Evolutionary conservation across 2,329 filamentous ascomycete genomes (phyloP).

Genomic region (Venturiaceae sp.): DNA sequence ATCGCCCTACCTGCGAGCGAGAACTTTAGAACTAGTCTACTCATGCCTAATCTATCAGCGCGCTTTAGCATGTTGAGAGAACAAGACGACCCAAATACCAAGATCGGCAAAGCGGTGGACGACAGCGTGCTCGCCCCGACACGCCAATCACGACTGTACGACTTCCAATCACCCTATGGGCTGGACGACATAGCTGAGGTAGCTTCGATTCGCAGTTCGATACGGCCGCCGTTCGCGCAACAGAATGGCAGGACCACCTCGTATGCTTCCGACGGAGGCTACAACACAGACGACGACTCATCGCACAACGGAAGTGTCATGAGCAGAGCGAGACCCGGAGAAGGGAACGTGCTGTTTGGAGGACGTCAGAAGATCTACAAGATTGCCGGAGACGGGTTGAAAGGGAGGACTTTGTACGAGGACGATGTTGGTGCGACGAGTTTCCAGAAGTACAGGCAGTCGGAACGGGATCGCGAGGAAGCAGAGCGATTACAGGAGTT

Average conservation of each 20-base stretch:
- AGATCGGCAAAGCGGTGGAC: slow-evolving; percentile 88
- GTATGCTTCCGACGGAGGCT: slow-evolving; percentile 50
- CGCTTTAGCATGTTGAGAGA: slow-evolving; percentile 95
- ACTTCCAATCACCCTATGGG: slow-evolving; percentile 45
- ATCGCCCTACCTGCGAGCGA: slow-evolving; percentile 70
- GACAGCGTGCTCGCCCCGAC: slow-evolving; percentile 84
- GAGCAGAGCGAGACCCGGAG: slow-evolving; percentile 68
- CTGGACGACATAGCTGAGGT: slow-evolving; percentile 86
- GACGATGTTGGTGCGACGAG: slow-evolving; percentile 75
- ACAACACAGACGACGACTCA: slow-evolving; percentile 56
- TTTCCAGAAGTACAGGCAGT: slow-evolving; percentile 66
- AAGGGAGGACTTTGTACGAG: slow-evolving; percentile 67
- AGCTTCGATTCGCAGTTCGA: slow-evolving; percentile 60
- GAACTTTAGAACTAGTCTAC: slow-evolving; percentile 87
- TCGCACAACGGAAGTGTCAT: slow-evolving; percentile 63
- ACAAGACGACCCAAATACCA: slow-evolving; percentile 82
- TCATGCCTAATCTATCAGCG: slow-evolving; percentile 91
- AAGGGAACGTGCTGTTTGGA: slow-evolving; percentile 90
- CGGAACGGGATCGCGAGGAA: slow-evolving; percentile 42
- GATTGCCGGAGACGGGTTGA: slow-evolving; percentile 47
- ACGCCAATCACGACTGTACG: slow-evolving; percentile 65
- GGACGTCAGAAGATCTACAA: slow-evolving; percentile 94
- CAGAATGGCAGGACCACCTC: slow-evolving; percentile 50
- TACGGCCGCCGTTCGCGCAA: slow-evolving; percentile 22
- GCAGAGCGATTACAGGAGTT: slow-evolving; percentile 32